Percentiles rank a stretch among this genome's conserved stretches.
Evolutionary conservation across 768 basidiomycete species (phyloP).

Genomic region (Boletus coccyginus): DNA sequence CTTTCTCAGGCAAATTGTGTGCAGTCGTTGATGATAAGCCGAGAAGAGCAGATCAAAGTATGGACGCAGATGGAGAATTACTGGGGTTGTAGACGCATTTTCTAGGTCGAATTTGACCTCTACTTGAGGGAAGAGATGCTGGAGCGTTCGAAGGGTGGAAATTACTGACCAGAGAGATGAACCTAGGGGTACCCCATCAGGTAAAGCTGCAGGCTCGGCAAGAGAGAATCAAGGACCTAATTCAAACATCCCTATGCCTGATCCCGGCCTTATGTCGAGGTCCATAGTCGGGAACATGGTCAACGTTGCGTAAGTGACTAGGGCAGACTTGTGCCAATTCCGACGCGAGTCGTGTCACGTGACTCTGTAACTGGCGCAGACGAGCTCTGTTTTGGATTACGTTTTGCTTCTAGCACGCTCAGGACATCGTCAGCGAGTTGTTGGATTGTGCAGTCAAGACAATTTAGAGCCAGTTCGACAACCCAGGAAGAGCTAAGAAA

Average conservation of each 20-base stretch:
- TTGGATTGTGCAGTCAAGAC: too few species aligned
- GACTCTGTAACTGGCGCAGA: not conserved
- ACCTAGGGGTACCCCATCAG: slow-evolving; percentile 40
- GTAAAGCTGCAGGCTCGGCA: not conserved
- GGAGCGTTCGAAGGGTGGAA: slow-evolving; percentile 61
- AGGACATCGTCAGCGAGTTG: too few species aligned
- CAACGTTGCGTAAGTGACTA: not conserved
- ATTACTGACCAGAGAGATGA: slow-evolving; percentile 77
- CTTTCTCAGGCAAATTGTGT: slow-evolving; percentile 70
- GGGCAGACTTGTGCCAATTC: slow-evolving; percentile 12
- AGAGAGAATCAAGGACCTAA: slow-evolving; percentile 45
- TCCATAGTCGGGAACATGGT: slow-evolving; percentile 69
- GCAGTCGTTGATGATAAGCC: slow-evolving; percentile 71
- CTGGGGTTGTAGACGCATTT: slow-evolving; percentile 62
- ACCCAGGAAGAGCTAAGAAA: too few species aligned
- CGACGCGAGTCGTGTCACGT: slow-evolving; percentile 1
- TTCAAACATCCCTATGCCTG: slow-evolving; percentile 75
- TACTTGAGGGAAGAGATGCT: slow-evolving; percentile 73
- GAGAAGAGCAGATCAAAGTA: slow-evolving; percentile 87
- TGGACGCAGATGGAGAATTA: slow-evolving; percentile 75
- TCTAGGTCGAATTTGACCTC: slow-evolving; percentile 83
- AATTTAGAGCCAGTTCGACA: too few species aligned
- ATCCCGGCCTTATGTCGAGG: slow-evolving; percentile 72
- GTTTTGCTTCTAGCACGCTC: too few species aligned
- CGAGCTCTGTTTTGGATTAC: too few species aligned